These are phyloP conservation scores for Tolypocladium cylindrosporum DNA, from an alignment of 2,329 filamentous ascomycete species.

Conservation along the genomic window DNA sequence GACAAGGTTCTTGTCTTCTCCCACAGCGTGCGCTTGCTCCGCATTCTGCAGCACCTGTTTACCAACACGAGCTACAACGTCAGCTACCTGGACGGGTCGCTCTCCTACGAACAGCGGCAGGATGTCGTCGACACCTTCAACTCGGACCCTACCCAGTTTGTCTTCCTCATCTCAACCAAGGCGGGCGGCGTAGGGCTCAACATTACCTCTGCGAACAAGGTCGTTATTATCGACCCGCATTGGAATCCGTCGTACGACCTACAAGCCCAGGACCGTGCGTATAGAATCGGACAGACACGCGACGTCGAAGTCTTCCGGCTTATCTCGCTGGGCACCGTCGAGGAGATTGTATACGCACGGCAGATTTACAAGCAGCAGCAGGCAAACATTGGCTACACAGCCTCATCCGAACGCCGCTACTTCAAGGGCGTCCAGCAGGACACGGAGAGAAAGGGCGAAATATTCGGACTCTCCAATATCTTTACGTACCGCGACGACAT, in stretches of 20 bases:
- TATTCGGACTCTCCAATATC: constrained; percentile 83
- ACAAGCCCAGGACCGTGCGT: constrained; percentile 92
- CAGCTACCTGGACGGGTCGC: constrained; percentile 78
- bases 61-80: constrained; percentile 82
- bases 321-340: constrained; percentile 83
- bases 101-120: constrained; percentile 75
- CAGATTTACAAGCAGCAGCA: constrained; percentile 99
- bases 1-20: constrained; percentile 96
- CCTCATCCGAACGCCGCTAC: constrained; percentile 83
- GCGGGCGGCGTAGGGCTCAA: constrained; percentile 91
- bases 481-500: constrained; percentile 74
- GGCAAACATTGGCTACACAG: constrained; percentile 93
- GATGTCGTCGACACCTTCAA: constrained; percentile 86
- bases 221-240: constrained; percentile 92
- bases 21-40: constrained; percentile 76
- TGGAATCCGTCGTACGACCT: constrained; percentile 96
- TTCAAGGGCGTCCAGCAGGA: constrained; percentile 91
- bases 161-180: constrained; percentile 90
- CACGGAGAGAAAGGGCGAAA: constrained; percentile 74
- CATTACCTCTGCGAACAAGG: constrained; percentile 95
- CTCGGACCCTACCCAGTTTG: constrained; percentile 74
- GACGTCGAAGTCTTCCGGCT: constrained; percentile 95
- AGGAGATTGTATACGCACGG: constrained; percentile 92
- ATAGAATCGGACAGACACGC: constrained; percentile 84
- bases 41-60: constrained; percentile 78